Evolutionary conservation across 2,329 filamentous ascomycete species (phyloP), one percentile per base, ranked within the genome.

Genomic region (Cladosporium sp.): DNA sequence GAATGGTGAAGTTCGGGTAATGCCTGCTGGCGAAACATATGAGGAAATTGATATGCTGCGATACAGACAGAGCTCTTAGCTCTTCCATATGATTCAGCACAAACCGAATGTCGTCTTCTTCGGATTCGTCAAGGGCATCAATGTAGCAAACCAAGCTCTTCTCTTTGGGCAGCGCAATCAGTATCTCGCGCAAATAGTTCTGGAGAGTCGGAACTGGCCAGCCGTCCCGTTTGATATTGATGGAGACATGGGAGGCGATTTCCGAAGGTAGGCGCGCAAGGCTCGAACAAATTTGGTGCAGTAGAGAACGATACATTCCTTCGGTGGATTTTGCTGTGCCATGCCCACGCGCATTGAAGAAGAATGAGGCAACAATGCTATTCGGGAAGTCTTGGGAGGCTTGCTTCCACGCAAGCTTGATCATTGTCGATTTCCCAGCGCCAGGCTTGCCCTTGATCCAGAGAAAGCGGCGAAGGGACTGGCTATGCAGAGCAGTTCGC

Each of bases 201-300:
- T 36, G 13, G 1, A 49, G 19, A 8, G 13, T 12, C 15, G 20
- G 4, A 11, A 36, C 4, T 4, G 13, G 7, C 47, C 47, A 49
- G 1, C 0, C 25, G 8, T 49, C 7, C 1, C 20, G 30, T 12
- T 41, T 33, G 3, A 20, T 12, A 9, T 71, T 62, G 0, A 75
- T 32, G 0, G 69, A 54, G 0, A 13, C 6, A 20, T 3, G 8
- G 6, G 9, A 6, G n/a, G 4, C 0, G 2, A 22, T 7, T 9
- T 12, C 7, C 3, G 12, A 2, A 4, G 27, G 12, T 35, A 35
- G 20, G 13, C 7, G 13, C 5, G 1, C 8, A 5, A 43, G 7
- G n/a, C 9, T 6, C 20, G 15, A 15, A 29, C 8, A 9, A 13
- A 38, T 4, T 29, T 49, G 47, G 15, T 27, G 22, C 20, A 49